Evolutionary conservation across 495 filamentous ascomycete genomes (phyloP).

Genomic region (Penicillium canariense): DNA sequence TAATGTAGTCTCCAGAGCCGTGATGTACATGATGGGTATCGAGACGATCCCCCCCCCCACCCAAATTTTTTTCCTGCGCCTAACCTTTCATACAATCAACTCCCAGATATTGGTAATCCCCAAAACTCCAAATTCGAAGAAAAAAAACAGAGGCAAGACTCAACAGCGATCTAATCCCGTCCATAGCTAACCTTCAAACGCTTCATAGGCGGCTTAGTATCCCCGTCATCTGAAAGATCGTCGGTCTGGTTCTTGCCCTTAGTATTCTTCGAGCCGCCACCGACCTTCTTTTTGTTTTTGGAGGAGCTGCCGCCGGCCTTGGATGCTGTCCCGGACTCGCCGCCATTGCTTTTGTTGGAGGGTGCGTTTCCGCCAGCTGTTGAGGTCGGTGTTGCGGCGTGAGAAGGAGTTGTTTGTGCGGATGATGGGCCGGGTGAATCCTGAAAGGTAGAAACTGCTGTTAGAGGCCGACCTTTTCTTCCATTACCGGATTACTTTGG

Average conservation of each 20-base stretch:
- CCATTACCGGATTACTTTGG: not conserved
- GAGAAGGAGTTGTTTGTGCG: slow-evolving; percentile 48
- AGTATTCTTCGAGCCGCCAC: slow-evolving; percentile 30
- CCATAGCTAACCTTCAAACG: slow-evolving; percentile 54
- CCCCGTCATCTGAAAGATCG: slow-evolving; percentile 42
- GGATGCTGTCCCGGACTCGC: slow-evolving; percentile 20
- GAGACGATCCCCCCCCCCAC: slow-evolving; percentile 3
- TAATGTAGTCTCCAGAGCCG: slow-evolving; percentile 12
- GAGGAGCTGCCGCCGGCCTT: slow-evolving; percentile 27
- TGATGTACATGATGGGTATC: slow-evolving; percentile 25
- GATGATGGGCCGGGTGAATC: slow-evolving; percentile 51
- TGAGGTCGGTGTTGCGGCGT: slow-evolving; percentile 50
- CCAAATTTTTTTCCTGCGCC: slow-evolving; percentile 8
- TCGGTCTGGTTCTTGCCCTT: slow-evolving; percentile 38
- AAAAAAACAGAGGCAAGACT: slow-evolving; percentile 6
- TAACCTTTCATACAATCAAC: slow-evolving; percentile 1
- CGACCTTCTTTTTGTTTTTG: slow-evolving; percentile 48
- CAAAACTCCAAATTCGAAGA: slow-evolving; percentile 16
- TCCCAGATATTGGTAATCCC: slow-evolving; percentile 4
- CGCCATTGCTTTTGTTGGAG: slow-evolving; percentile 30
- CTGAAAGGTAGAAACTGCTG: slow-evolving; percentile 15
- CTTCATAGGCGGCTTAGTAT: slow-evolving; percentile 45
- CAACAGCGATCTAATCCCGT: slow-evolving; percentile 31
- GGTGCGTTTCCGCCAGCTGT: slow-evolving; percentile 33
- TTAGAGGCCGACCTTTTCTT: not conserved